These are phyloP conservation scores for Candida sphagnicola DNA, from an alignment of 805 yeast genomes.

Conservation along the genomic window DNA sequence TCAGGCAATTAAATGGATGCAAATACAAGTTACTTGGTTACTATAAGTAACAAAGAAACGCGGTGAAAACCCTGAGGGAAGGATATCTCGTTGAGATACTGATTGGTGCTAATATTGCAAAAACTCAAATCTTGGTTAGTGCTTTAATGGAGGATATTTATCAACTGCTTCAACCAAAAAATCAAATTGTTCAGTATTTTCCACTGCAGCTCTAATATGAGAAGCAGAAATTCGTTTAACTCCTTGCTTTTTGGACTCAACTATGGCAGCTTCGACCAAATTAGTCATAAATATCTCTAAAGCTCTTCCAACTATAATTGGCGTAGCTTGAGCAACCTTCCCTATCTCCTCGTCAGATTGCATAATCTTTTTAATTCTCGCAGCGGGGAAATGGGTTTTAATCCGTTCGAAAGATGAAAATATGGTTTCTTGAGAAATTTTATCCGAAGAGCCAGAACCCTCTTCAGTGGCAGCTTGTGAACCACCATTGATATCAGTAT, in stretches of 20 bases:
- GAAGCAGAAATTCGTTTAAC: slow-evolving; percentile 78
- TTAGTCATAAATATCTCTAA: slow-evolving; percentile 88
- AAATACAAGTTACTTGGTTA: no score
- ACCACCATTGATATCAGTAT: no score
- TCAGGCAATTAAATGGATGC: no score
- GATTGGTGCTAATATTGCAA: no score
- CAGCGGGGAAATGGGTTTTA: slow-evolving; percentile 85
- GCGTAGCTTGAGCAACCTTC: slow-evolving; percentile 97
- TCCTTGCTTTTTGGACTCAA: slow-evolving; percentile 71
- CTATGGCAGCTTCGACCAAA: slow-evolving; percentile 77
- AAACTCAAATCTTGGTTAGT: slow-evolving; percentile 8
- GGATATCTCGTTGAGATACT: no score
- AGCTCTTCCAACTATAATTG: slow-evolving; percentile 95
- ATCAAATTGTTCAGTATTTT: slow-evolving; percentile 86
- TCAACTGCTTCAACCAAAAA: slow-evolving; percentile 75
- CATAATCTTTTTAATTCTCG: slow-evolving; percentile 93
- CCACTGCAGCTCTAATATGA: slow-evolving; percentile 79
- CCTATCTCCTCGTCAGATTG: slow-evolving; percentile 98
- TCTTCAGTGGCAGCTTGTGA: neutral
- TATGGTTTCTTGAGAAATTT: slow-evolving; percentile 29
- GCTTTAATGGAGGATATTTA: slow-evolving; percentile 47
- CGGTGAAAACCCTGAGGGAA: no score
- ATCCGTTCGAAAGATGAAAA: slow-evolving; percentile 43
- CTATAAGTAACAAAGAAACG: no score
- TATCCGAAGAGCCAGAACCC: slow-evolving; percentile 3